A percentile compares a stretch with the other conserved stretches of the same genome.
Conservation (phyloP, 2,329 filamentous ascomycete species). For the Pseudogymnoascus sp. region DNA sequence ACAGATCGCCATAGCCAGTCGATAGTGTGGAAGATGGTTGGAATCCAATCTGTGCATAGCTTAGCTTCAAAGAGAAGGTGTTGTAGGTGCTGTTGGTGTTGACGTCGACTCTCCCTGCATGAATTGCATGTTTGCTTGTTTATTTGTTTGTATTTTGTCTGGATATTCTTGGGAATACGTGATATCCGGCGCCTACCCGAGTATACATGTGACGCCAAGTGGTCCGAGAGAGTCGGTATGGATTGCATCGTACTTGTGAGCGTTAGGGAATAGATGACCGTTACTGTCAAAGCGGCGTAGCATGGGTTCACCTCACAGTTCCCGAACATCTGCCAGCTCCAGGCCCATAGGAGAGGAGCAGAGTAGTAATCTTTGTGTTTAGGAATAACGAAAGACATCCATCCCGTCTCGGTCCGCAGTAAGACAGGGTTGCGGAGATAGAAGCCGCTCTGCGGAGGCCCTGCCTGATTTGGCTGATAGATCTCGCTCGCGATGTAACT, state of each 20-base stretch:
- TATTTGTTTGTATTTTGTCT: slow-evolving; percentile 4
- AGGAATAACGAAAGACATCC: background rate
- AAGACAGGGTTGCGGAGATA: slow-evolving; percentile 6
- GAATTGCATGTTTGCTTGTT: background rate
- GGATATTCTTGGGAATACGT: background rate
- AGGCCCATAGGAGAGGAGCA: background rate
- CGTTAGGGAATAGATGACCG: background rate
- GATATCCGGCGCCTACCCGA: background rate
- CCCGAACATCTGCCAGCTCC: background rate
- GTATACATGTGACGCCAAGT: slow-evolving; percentile 5
- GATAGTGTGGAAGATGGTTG: background rate
- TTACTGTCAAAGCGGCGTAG: slow-evolving; percentile 6
- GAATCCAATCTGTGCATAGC: background rate
- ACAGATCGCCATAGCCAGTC: slow-evolving; percentile 3
- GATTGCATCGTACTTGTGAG: background rate
- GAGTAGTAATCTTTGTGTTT: background rate
- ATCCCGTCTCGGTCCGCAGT: slow-evolving; percentile 3
- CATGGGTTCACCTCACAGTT: slow-evolving; percentile 1
- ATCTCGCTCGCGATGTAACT: background rate
- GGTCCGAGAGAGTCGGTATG: background rate
- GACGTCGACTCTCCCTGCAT: background rate
- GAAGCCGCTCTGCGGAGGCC: background rate
- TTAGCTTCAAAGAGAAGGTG: background rate
- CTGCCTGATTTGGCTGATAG: slow-evolving; percentile 1
- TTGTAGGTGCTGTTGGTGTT: background rate